Evolutionary conservation across 2,329 filamentous ascomycete species (phyloP).

Genomic region (Fusarium brevicatenulatum): DNA sequence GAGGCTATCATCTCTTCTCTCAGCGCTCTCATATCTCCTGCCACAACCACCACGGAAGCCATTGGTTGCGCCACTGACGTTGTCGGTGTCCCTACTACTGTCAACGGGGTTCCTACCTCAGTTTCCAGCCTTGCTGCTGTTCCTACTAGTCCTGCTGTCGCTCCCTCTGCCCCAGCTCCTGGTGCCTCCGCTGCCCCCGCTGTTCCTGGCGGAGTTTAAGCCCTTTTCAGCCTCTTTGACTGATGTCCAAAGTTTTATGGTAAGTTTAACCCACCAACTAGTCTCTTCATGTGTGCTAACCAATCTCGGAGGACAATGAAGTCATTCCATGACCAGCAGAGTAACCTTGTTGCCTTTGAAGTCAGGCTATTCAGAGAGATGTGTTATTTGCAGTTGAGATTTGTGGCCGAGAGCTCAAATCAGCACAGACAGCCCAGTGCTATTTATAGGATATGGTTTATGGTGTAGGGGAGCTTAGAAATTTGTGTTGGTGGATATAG

Average conservation of each 20-base stretch:
- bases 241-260: neutral
- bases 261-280: neutral
- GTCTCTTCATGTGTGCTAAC: neutral
- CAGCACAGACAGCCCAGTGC: neutral
- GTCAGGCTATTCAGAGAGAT: neutral
- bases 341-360: neutral
- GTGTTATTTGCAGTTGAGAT: neutral
- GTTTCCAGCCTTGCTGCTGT: neutral
- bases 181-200: neutral
- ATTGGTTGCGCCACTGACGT: neutral
- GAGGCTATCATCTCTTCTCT: neutral
- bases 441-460: neutral
- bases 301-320: neutral
- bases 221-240: accelerated
- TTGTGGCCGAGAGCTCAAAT: neutral
- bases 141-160: neutral
- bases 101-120: neutral
- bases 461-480: neutral
- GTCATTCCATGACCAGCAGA: neutral
- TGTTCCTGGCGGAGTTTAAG: neutral
- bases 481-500: neutral
- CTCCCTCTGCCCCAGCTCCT: neutral
- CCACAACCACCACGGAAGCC: neutral
- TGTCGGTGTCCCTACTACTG: neutral
- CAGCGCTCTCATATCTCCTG: neutral